A percentile compares a stretch with the other conserved stretches of the same genome.
Conservation (phyloP, 192 early-diverging fungal genomes). For the Coemansia sp. region DNA sequence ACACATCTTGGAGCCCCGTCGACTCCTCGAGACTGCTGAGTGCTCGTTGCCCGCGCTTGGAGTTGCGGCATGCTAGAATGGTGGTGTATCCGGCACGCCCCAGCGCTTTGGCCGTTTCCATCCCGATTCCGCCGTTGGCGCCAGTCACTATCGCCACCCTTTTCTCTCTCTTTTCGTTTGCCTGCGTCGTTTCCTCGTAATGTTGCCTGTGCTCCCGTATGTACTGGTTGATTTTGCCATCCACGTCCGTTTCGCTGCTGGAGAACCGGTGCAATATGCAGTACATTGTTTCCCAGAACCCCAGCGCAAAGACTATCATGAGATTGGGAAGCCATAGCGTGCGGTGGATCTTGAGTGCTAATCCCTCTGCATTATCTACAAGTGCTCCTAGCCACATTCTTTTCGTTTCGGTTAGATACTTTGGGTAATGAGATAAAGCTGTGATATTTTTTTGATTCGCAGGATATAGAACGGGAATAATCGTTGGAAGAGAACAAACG, state of each 20-base stretch:
- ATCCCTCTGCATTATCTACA: slow-evolving; percentile 15
- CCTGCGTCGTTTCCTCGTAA: not conserved
- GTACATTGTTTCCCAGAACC: slow-evolving; percentile 33
- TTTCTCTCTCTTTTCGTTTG: not conserved
- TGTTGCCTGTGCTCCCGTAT: slow-evolving; percentile 27
- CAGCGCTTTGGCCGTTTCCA: slow-evolving; percentile 59
- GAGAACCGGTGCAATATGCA: slow-evolving; percentile 32
- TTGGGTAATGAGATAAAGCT: no score
- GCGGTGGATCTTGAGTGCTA: slow-evolving; percentile 18
- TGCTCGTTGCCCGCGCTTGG: slow-evolving; percentile 29
- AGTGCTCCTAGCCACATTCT: slow-evolving; percentile 34
- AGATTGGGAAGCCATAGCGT: slow-evolving; percentile 30
- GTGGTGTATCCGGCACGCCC: slow-evolving; percentile 56
- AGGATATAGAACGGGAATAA: no score
- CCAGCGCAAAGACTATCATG: slow-evolving; percentile 15
- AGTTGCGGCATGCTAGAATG: slow-evolving; percentile 48
- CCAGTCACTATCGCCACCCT: slow-evolving; percentile 54
- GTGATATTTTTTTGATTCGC: no score
- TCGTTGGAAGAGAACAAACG: no score
- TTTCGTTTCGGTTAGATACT: not conserved
- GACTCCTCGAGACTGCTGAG: slow-evolving; percentile 9
- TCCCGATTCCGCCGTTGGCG: slow-evolving; percentile 62
- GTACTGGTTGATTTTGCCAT: slow-evolving; percentile 31
- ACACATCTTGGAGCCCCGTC: slow-evolving; percentile 24
- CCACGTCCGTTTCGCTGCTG: slow-evolving; percentile 18